These are phyloP conservation scores for Leccinum imitatum DNA, from an alignment of 768 basidiomycete genomes.

Conservation along the genomic window DNA sequence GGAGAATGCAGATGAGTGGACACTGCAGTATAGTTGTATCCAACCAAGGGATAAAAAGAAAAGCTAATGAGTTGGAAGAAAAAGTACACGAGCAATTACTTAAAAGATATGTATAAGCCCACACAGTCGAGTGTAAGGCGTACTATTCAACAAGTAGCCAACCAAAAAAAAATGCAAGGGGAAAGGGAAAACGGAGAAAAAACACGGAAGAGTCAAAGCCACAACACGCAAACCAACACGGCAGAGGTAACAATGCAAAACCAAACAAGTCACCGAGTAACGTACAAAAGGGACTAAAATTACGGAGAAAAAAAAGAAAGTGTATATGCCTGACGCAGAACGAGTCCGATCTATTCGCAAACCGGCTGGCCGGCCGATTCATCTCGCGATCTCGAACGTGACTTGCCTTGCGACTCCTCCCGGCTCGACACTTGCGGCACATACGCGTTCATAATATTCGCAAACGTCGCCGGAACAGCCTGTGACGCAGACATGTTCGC, in stretches of 20 bases:
- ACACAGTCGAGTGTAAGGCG: neutral
- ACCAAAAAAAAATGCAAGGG: neutral
- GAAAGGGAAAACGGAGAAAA: neutral
- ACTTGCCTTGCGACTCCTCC: constrained; percentile 25
- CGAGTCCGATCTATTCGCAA: constrained; percentile 13
- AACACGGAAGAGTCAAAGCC: neutral
- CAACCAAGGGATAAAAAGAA: neutral
- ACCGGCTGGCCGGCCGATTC: constrained; percentile 14
- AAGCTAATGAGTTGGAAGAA: neutral
- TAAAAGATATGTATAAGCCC: constrained; percentile 11
- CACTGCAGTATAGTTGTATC: neutral
- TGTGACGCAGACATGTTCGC: constrained; percentile 20
- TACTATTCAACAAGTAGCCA: neutral
- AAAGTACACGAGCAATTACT: constrained; percentile 8
- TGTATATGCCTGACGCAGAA: neutral
- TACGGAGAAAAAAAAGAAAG: neutral
- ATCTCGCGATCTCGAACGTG: constrained; percentile 31
- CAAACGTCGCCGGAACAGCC: constrained; percentile 54
- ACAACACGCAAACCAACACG: constrained; percentile 3
- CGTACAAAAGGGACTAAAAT: constrained; percentile 3
- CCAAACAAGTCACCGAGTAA: neutral
- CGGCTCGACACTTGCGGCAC: constrained; percentile 34
- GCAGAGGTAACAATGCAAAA: constrained; percentile 2
- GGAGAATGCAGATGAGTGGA: neutral
- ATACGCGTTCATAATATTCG: constrained; percentile 73